phyloP scores from a whole-genome alignment of 306 rosid genomes.

The Pterocarpus macrocarpus region DNA sequence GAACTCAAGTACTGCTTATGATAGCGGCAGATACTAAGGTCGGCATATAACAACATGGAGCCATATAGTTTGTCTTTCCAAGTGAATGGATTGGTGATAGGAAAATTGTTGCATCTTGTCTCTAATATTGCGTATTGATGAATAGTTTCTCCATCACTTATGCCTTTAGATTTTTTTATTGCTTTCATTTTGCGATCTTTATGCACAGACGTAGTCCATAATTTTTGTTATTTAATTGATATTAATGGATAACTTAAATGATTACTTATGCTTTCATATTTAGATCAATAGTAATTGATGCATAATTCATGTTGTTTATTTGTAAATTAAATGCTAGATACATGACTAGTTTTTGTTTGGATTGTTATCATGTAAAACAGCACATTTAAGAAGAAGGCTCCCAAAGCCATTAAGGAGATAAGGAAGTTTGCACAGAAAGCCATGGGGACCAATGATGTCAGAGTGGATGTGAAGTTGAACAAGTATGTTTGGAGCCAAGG shows the following conservation, averaged over 20 bases:
- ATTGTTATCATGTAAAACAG: constrained; percentile 51
- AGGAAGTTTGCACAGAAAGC: constrained; percentile 91
- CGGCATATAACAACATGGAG: background rate
- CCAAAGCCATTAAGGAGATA: constrained; percentile 93
- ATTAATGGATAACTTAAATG: background rate
- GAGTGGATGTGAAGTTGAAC: constrained; percentile 95
- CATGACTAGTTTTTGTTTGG: background rate
- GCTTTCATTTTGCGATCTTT: background rate
- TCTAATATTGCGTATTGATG: background rate
- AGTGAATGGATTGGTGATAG: background rate
- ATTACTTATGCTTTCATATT: background rate
- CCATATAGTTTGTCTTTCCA: background rate
- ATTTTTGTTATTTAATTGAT: background rate
- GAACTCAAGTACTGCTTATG: background rate
- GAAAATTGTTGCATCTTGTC: background rate
- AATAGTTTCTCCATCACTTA: background rate
- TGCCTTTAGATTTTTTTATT: background rate
- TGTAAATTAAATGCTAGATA: background rate
- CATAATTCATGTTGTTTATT: background rate
- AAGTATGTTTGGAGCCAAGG: constrained; percentile 96
- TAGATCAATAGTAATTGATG: background rate
- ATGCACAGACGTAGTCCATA: background rate
- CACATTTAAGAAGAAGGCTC: constrained; percentile 98
- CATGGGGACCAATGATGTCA: constrained; percentile 91
- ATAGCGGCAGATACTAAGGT: background rate